Evolutionary conservation across 805 yeast genomes (phyloP).

Genomic region (Komagataella mondaviorum): DNA sequence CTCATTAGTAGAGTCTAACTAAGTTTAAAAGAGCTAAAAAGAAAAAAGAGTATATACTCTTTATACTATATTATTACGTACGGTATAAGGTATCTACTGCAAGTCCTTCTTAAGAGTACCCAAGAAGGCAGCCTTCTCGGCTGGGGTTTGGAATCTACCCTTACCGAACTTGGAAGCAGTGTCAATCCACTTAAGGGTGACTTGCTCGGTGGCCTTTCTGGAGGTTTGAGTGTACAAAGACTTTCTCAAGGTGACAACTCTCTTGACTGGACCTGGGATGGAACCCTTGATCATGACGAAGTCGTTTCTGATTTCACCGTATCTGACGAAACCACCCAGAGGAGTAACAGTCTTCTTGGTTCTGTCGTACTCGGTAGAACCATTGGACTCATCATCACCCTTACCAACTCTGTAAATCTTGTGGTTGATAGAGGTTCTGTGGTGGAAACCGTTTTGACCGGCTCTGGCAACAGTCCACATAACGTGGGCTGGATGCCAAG

Average conservation of each 20-base stretch:
- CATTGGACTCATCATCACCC: slow-evolving; percentile 89
- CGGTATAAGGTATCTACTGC: slow-evolving; percentile 16
- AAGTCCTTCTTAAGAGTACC: slow-evolving; percentile 99
- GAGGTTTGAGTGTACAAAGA: slow-evolving; percentile 95
- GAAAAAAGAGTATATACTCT: slow-evolving; percentile 2
- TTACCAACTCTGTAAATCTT: slow-evolving; percentile 98
- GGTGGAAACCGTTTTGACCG: slow-evolving; percentile 99
- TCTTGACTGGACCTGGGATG: slow-evolving; percentile 99
- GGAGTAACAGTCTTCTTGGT: slow-evolving; percentile 99
- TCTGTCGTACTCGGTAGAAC: slow-evolving; percentile 97
- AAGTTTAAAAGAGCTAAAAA: background rate
- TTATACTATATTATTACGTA: slow-evolving; percentile 1
- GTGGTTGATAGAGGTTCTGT: slow-evolving; percentile 99
- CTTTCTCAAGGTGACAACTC: slow-evolving; percentile 98
- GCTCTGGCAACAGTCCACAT: slow-evolving; percentile 99
- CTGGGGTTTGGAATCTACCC: slow-evolving; percentile 99
- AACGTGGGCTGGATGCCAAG: slow-evolving; percentile 99
- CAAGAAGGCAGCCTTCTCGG: slow-evolving; percentile 98
- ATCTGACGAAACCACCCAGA: slow-evolving; percentile 99
- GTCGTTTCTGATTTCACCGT: slow-evolving; percentile 97
- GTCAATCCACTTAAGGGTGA: slow-evolving; percentile 98
- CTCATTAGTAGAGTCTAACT: slow-evolving; percentile 4
- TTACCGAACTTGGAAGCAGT: slow-evolving; percentile 99
- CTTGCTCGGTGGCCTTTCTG: slow-evolving; percentile 95
- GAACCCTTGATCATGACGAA: slow-evolving; percentile 97